Evolutionary conservation across 2,329 filamentous ascomycete genomes (phyloP).

Genomic region (Phyllachora maydis): DNA sequence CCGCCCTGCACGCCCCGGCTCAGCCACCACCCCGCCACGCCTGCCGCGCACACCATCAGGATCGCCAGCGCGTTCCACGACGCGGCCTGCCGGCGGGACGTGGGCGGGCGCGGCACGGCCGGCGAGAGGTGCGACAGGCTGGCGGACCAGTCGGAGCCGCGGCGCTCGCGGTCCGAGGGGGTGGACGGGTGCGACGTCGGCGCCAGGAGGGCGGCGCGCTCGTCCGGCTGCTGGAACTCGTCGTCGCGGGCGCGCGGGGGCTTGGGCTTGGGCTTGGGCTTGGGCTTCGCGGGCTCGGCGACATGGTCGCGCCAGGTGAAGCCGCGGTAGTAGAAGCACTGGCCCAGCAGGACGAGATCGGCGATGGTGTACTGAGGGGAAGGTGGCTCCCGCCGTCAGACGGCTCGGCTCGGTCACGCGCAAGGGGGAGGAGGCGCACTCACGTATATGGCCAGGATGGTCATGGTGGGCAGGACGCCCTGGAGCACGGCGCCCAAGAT

Average conservation of each 20-base stretch:
- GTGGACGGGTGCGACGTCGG: conserved; percentile 4
- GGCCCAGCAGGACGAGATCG: conserved; percentile 68
- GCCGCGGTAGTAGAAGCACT: conserved; percentile 92
- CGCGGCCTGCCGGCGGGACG: conserved; percentile 25
- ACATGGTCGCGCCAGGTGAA: conserved; percentile 45
- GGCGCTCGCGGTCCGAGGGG: conserved; percentile 17
- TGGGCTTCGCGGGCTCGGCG: conserved; percentile 12
- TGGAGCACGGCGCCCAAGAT: conserved; percentile 84
- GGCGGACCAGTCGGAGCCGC: conserved; percentile 34
- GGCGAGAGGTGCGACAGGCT: conserved; percentile 54
- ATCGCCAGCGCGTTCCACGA: conserved; percentile 60
- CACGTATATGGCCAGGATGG: conserved; percentile 83
- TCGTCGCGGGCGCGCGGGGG: conserved; percentile 1
- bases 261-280: conserved; percentile 14
- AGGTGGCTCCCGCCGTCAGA: too few species aligned
- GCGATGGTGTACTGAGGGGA: conserved; percentile 89
- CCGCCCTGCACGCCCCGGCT: conserved; percentile 24
- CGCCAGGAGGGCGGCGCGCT: conserved; percentile 29
- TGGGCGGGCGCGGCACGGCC: conserved; percentile 41
- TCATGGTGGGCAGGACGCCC: conserved; percentile 65
- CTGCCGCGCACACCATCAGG: conserved; percentile 64
- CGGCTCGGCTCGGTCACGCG: too few species aligned
- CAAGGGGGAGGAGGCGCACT: too few species aligned
- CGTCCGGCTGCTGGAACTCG: conserved; percentile 14
- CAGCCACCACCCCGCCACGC: conserved; percentile 72